Evolutionary conservation across 1,139 yeast genomes (phyloP).

Genomic region (Geotrichum siamense): DNA sequence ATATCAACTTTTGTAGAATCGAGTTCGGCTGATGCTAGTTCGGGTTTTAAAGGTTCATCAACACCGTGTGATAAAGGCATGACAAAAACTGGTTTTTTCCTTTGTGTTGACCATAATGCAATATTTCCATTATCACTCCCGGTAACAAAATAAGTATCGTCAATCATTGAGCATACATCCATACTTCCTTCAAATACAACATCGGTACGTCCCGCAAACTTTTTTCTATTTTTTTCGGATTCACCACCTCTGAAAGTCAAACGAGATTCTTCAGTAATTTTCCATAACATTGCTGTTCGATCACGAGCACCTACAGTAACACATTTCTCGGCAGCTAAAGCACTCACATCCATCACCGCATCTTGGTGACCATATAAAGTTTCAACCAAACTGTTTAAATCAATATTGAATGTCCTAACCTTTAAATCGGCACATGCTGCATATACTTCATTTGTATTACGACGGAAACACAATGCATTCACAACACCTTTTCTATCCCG

Average conservation of each 20-base stretch:
- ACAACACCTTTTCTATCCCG: constrained; percentile 63
- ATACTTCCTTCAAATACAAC: constrained; percentile 67
- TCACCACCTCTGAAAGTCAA: constrained; percentile 93
- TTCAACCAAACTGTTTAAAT: constrained; percentile 83
- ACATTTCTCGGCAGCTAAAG: constrained; percentile 81
- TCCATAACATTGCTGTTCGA: constrained; percentile 93
- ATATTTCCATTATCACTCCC: constrained; percentile 93
- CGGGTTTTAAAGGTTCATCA: constrained; percentile 44
- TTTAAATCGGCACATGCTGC: constrained; percentile 92
- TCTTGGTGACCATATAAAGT: constrained; percentile 95
- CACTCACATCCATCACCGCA: constrained; percentile 68
- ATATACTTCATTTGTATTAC: constrained; percentile 75
- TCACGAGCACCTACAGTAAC: constrained; percentile 94
- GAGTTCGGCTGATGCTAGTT: constrained; percentile 63
- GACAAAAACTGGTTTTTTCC: constrained; percentile 76
- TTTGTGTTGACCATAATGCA: constrained; percentile 79
- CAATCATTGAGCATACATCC: constrained; percentile 86
- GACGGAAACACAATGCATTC: constrained; percentile 66
- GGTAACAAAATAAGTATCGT: constrained; percentile 85
- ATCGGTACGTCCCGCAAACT: constrained; percentile 33
- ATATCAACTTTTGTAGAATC: constrained; percentile 41
- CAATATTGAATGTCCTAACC: constrained; percentile 77
- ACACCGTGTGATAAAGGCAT: constrained; percentile 73
- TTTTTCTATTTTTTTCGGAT: constrained; percentile 26
- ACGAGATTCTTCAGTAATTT: constrained; percentile 89